These are phyloP conservation scores for Eucalyptus polyanthemos DNA, from an alignment of 345 rosid genomes.

Conservation along the genomic window DNA sequence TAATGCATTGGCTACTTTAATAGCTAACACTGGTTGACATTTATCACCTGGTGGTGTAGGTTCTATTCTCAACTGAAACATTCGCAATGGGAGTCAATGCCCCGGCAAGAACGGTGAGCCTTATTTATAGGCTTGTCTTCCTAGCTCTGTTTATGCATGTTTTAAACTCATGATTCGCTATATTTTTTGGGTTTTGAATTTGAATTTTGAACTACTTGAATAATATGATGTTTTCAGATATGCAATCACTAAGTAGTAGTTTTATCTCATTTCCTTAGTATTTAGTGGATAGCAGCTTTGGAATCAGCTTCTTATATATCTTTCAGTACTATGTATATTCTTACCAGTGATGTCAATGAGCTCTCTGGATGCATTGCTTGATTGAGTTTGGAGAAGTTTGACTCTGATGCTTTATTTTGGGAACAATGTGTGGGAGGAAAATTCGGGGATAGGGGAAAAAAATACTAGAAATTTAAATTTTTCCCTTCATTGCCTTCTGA, in stretches of 20 bases:
- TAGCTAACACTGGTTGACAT: background rate
- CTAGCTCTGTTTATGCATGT: background rate
- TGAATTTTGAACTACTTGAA: background rate
- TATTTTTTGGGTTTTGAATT: background rate
- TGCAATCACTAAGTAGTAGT: background rate
- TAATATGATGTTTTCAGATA: background rate
- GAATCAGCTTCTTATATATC: background rate
- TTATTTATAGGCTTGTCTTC: background rate
- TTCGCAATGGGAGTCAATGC: slow-evolving; percentile 99
- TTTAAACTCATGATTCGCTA: background rate
- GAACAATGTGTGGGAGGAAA: background rate
- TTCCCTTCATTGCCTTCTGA: background rate
- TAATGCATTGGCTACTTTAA: background rate
- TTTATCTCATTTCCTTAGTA: background rate
- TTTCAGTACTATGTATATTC: background rate
- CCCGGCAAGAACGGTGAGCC: slow-evolving; percentile 94
- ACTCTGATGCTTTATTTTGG: background rate
- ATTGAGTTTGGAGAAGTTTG: background rate
- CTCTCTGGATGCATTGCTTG: background rate
- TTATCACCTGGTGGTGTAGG: slow-evolving; percentile 31
- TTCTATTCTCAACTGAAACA: slow-evolving; percentile 94
- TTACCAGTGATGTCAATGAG: background rate
- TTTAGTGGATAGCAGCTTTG: background rate
- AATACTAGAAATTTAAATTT: background rate
- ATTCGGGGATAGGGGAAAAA: background rate